Base-by-base conservation (phyloP, 2,329 filamentous ascomycete genomes). In the Plenodomus lindquistii region DNA sequence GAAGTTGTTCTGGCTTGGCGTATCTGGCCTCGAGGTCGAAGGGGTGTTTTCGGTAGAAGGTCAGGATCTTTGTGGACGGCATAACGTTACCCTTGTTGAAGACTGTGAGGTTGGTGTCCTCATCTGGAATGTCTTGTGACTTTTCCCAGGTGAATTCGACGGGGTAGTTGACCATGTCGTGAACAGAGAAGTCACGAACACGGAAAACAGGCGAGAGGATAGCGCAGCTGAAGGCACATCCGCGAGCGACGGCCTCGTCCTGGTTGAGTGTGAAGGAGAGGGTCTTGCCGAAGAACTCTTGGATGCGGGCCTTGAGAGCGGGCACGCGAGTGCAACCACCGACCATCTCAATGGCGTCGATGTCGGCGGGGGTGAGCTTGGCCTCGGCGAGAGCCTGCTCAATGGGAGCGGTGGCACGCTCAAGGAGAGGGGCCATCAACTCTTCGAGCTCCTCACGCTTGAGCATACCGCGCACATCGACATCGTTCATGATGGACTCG, bases 111-210 rank as follows among this genome's bases (percentile, higher is more conserved):
- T 87, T 95, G 46, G 94, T 97, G 74, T 97, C 94, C 81, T 99
- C 94, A 66, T 99, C 94, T 20, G 94, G 94, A 64, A 99, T 99
- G 69, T 99, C 94, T 51, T 91, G 86, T 20, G 93, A 95, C 82
- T 97, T 96, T 81, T 99, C 94, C 94, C 94, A 99, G 44, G 87
- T 89, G 75, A 99, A 99, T 73, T 99, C 93, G 73, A 99, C 96
- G 40, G 94, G 94, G 79, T 97, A 99, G 80, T 87, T 91, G 77
- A 96, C 90, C 66, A 97, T 93, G 75, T 99, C 94, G 81, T 97
- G 91, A 52, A 97, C 88, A 62, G 91, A 85, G 77, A 99, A 99
- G 80, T 99, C 94, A 68, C 94, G 91, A 71, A 99, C 94, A 73
- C 93, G 91, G 88, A 99, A 97, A 60, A 96, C 89, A 38, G 94